phyloP scores from a whole-genome alignment of 257 asterid genomes.

The Parsonsia alboflavescens region DNA sequence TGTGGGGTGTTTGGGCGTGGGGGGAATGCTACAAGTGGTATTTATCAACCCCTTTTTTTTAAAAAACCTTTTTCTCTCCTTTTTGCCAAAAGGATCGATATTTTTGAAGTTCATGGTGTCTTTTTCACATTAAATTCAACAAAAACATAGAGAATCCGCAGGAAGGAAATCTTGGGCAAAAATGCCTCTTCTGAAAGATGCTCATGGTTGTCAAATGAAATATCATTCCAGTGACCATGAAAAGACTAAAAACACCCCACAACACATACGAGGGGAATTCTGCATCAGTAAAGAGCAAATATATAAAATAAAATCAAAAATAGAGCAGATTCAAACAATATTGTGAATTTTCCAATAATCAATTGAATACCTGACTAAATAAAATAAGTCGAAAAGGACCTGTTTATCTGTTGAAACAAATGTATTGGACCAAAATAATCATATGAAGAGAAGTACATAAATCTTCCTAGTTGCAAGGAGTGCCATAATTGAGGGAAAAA shows the following conservation, averaged over 20 bases:
- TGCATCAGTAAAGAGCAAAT: not conserved
- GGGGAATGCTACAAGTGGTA: too few relatives aligned
- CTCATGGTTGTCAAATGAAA: too few relatives aligned
- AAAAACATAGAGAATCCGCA: too few relatives aligned
- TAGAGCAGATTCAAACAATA: not conserved
- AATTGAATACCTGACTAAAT: conserved; percentile 17
- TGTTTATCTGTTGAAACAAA: conserved; percentile 22
- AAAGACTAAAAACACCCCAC: not conserved
- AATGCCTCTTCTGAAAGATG: too few relatives aligned
- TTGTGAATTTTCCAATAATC: conserved; percentile 12
- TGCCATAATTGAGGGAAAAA: not conserved
- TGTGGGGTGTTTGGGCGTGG: too few relatives aligned
- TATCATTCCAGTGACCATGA: too few relatives aligned
- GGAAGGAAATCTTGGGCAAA: too few relatives aligned
- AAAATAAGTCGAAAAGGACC: conserved; percentile 6
- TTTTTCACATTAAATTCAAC: too few relatives aligned
- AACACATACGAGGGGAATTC: not conserved
- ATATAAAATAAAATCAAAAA: not conserved
- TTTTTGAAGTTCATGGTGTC: too few relatives aligned
- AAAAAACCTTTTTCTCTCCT: too few relatives aligned
- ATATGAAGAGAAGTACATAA: conserved; percentile 5
- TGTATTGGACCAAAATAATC: conserved; percentile 3
- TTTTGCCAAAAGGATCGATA: too few relatives aligned
- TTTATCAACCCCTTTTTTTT: too few relatives aligned
- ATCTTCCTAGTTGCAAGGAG: conserved; percentile 14